These are phyloP conservation scores for Trifolium repens DNA, from an alignment of 306 rosid genomes.

Conservation along the genomic window DNA sequence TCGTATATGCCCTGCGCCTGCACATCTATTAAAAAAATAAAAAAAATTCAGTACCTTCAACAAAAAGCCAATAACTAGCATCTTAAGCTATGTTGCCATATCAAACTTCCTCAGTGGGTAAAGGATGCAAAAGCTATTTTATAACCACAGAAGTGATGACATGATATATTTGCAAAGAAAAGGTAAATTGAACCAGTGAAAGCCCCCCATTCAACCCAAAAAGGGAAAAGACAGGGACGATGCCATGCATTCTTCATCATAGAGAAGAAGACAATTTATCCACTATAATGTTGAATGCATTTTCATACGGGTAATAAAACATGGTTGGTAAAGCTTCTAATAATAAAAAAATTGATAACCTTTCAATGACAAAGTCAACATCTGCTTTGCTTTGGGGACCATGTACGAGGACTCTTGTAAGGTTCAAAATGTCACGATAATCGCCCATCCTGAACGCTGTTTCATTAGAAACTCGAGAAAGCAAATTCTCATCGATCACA, in stretches of 20 bases:
- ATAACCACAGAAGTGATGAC: background rate
- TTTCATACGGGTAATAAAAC: constrained; percentile 21
- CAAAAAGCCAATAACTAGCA: constrained; percentile 7
- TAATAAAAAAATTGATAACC: constrained; percentile 49
- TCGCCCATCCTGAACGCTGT: constrained; percentile 81
- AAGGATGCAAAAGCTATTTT: constrained; percentile 29
- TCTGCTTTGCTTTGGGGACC: constrained; percentile 95
- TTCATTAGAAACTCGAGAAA: constrained; percentile 61
- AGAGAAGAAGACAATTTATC: background rate
- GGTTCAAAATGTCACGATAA: constrained; percentile 91
- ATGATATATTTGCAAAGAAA: constrained; percentile 4
- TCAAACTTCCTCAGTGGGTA: constrained; percentile 1
- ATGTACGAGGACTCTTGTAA: constrained; percentile 76
- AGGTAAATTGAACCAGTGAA: constrained; percentile 1
- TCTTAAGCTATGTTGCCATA: constrained; percentile 9
- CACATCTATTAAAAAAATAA: constrained; percentile 62
- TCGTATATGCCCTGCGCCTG: constrained; percentile 85
- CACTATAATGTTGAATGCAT: constrained; percentile 4
- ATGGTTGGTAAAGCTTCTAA: constrained; percentile 13
- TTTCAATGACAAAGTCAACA: constrained; percentile 78
- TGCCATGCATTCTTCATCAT: constrained; percentile 15
- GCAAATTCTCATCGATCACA: constrained; percentile 48
- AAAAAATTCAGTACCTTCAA: constrained; percentile 42
- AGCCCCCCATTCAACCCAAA: background rate
- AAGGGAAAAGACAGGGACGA: constrained; percentile 3